Evolutionary conservation across 495 filamentous ascomycete genomes (phyloP).

Genomic region (Aspergillus saccharolyticus): DNA sequence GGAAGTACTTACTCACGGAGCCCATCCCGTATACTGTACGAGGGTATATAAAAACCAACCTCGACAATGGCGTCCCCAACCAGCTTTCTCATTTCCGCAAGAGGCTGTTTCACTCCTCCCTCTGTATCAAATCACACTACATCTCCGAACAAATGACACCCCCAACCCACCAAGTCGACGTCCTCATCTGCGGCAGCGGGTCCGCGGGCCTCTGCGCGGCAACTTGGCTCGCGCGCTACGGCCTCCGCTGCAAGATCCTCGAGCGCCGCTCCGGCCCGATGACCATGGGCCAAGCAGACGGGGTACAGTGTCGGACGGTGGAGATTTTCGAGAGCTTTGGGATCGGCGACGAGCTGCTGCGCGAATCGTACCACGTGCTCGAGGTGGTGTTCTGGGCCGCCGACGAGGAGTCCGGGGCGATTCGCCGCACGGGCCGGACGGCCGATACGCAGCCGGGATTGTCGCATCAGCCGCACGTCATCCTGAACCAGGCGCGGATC

Average conservation of each 20-base stretch:
- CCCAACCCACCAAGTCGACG: conserved; percentile 30
- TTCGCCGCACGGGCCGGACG: conserved; percentile 49
- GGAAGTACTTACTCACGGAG: too few relatives aligned
- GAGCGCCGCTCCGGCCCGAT: conserved; percentile 59
- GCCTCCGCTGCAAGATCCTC: conserved; percentile 57
- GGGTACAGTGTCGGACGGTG: conserved; percentile 72
- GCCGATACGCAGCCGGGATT: conserved; percentile 60
- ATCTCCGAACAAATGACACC: neutral
- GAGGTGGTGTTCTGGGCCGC: conserved; percentile 61
- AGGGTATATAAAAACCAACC: too few relatives aligned
- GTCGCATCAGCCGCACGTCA: conserved; percentile 67
- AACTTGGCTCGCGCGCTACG: conserved; percentile 59
- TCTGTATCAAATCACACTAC: too few relatives aligned
- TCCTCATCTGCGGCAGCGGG: conserved; percentile 63
- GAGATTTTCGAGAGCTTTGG: conserved; percentile 80
- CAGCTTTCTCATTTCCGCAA: too few relatives aligned
- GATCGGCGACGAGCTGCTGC: conserved; percentile 62
- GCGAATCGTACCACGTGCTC: conserved; percentile 64
- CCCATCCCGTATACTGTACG: too few relatives aligned
- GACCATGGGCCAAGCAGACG: conserved; percentile 71
- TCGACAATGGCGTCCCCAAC: too few relatives aligned
- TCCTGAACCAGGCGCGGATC: conserved; percentile 70
- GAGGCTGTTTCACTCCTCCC: too few relatives aligned
- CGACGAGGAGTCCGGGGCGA: conserved; percentile 12
- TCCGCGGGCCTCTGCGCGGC: conserved; percentile 67